Base-by-base conservation (phyloP, 208 protist genomes). In the Balamuthia mandrillaris region DNA sequence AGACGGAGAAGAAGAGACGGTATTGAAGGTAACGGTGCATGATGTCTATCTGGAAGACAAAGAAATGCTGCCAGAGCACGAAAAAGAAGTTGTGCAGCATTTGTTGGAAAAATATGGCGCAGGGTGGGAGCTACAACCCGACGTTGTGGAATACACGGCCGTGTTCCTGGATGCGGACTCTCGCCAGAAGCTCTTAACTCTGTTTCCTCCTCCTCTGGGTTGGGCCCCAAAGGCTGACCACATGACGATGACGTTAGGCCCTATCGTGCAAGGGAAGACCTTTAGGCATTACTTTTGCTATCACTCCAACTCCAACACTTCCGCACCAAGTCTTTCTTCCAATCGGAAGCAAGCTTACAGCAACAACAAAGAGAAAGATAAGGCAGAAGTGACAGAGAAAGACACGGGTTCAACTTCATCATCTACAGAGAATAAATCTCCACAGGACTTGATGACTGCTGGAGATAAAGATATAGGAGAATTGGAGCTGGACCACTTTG, bases 221-320 rank as follows among this genome's bases (percentile, higher is more conserved):
- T 66, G 1, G 2, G 9, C 2, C 54, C 31, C 29, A 24, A 74
- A 74, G 65, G 65, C 65, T 21, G 41, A 74, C 65, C 65, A 74
- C 65, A 74, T 74, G 65, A 74, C 65, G 21, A 74, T 74, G 65
- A 52, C 41, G 41, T 31, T 74, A 42, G 65, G 65, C 9, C n/a
- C n/a, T n/a, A n/a, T n/a, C n/a, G n/a, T n/a, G n/a, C n/a, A n/a
- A n/a, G n/a, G n/a, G n/a, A n/a, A n/a, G n/a, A n/a, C n/a, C n/a
- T n/a, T n/a, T n/a, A n/a, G n/a, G n/a, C n/a, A n/a, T n/a, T n/a
- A n/a, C n/a, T n/a, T n/a, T n/a, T n/a, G n/a, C n/a, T n/a, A n/a
- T n/a, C n/a, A n/a, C n/a, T n/a, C n/a, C n/a, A n/a, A n/a, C n/a
- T n/a, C n/a, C n/a, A n/a, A n/a, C n/a, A n/a, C n/a, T n/a, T n/a